These are phyloP conservation scores for Aspergillus chevalieri DNA, from an alignment of 2,329 filamentous ascomycete species.

Conservation along the genomic window DNA sequence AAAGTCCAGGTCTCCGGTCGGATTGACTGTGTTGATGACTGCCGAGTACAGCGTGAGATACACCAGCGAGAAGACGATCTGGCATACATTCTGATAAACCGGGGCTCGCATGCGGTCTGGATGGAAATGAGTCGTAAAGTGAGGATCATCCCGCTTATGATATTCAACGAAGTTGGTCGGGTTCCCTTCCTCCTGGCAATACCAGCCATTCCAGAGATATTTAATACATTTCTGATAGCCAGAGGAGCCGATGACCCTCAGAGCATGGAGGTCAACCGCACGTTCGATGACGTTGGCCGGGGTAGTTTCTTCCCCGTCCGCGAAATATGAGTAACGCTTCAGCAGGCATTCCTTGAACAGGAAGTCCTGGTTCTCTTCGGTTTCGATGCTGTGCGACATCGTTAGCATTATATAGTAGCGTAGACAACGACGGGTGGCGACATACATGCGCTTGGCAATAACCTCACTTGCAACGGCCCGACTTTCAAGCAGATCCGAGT, in stretches of 20 bases:
- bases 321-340: conserved; percentile 77
- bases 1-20: conserved; percentile 71
- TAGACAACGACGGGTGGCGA: neutral
- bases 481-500: conserved; percentile 74
- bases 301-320: conserved; percentile 63
- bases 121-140: conserved; percentile 76
- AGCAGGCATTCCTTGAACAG: conserved; percentile 76
- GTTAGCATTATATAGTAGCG: neutral
- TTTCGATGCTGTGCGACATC: conserved; percentile 62
- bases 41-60: conserved; percentile 81
- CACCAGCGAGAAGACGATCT: conserved; percentile 75
- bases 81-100: conserved; percentile 83
- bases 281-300: conserved; percentile 88
- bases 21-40: conserved; percentile 92
- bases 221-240: conserved; percentile 94
- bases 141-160: conserved; percentile 69
- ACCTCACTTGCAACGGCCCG: conserved; percentile 81
- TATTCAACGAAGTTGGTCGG: conserved; percentile 86
- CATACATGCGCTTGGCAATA: conserved; percentile 68
- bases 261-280: conserved; percentile 84
- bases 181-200: conserved; percentile 91
- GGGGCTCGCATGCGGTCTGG: conserved; percentile 92
- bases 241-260: conserved; percentile 80
- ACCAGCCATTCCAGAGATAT: conserved; percentile 91
- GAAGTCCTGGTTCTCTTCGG: conserved; percentile 70